Percentiles rank a stretch among this genome's conserved stretches.
These are phyloP conservation scores for Metschnikowia borealis DNA, from an alignment of 805 yeast genomes.

Conservation along the genomic window DNA sequence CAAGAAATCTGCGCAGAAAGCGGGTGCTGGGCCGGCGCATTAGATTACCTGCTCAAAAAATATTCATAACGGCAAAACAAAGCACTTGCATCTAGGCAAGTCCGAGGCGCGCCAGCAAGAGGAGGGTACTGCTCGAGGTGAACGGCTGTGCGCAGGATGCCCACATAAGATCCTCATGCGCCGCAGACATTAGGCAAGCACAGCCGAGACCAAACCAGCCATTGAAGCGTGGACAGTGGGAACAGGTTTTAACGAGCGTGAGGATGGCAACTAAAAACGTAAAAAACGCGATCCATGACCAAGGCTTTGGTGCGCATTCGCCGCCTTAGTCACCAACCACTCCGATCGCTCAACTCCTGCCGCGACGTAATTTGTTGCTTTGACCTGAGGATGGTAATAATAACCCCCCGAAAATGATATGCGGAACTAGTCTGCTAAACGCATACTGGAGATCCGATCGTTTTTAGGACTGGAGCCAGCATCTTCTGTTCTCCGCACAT, in stretches of 20 bases:
- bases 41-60: slow-evolving; percentile 2
- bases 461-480: neutral
- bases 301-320: neutral
- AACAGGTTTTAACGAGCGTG: neutral
- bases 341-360: neutral
- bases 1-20: slow-evolving; percentile 1
- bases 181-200: neutral
- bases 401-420: neutral
- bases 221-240: neutral
- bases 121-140: neutral
- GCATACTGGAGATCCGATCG: neutral
- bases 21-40: slow-evolving; percentile 1
- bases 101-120: slow-evolving; percentile 6
- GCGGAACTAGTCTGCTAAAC: neutral
- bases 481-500: neutral
- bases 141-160: slow-evolving; percentile 3
- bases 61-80: slow-evolving; percentile 4
- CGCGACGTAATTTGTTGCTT: neutral
- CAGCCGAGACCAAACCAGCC: neutral
- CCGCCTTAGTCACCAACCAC: neutral
- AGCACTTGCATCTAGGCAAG: slow-evolving; percentile 3
- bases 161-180: neutral
- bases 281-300: neutral
- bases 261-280: neutral
- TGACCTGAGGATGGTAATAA: neutral